Evolutionary conservation across 164 flowering plant species (phyloP), one percentile per base, ranked within the genome.

Genomic region (Sextonia rubra): DNA sequence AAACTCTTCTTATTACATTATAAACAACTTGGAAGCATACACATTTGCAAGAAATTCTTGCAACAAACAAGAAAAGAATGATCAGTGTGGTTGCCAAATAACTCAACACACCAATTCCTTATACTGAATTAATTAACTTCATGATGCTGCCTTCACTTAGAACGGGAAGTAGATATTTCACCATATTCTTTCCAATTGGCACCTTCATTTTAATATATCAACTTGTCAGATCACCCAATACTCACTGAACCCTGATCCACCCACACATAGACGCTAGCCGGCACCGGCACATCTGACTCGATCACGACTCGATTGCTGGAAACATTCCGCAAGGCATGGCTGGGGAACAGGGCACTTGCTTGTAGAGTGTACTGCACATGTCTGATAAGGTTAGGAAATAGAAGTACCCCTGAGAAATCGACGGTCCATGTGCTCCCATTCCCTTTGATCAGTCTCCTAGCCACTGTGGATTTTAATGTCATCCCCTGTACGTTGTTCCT

Each of bases 221-320:
- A 52, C 58, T 14, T 14, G 58, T 17, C 58, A 20, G 58, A 25
- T 69, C 73, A 77, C 4, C 68, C 22, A 58, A 72, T 65, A 49
- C 71, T 65, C 27, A 60, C 26, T 24, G 29, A 4, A 47, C 87
- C 80, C 80, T 94, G 98, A 80, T 90, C 87, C 30, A 89, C 97
- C 12, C 77, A 76, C 14, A 85, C 90, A 70, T 80, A 88, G 0
- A 92, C 83, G 2, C 56, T 84, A 0, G 90, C 95, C 0, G 85
- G 75, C 20, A 87, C 89, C 0, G 82, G 74, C 29, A 72, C 70
- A 52, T 86, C 69, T 2, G 99, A 79, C 79, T 89, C 83, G n/a
- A 95, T 79, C 69, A 86, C 82, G 2, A 95, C 93, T 1, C 77
- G 78, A 63, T 95, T 95, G 1, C 72, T 76, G 0, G 91, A 79